Conservation (phyloP, 2,329 filamentous ascomycete genomes). For the Botrytis hyacinthi region DNA sequence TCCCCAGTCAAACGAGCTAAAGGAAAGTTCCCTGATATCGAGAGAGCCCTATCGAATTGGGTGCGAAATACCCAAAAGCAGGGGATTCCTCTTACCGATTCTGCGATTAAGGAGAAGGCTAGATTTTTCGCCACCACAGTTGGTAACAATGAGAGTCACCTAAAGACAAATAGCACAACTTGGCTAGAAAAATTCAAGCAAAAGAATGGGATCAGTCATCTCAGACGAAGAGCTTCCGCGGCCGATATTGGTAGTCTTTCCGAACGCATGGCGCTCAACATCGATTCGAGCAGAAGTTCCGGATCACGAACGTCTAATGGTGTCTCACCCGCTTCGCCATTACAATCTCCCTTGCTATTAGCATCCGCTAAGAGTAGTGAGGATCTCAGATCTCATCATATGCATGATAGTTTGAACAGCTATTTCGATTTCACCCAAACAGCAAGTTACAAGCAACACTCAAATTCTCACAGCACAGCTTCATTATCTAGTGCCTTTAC, state of each 20-base stretch:
- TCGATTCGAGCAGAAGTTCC: conserved; percentile 53
- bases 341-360: conserved; percentile 66
- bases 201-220: conserved; percentile 51
- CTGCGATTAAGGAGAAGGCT: conserved; percentile 82
- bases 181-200: conserved; percentile 97
- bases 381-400: conserved; percentile 50
- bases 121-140: conserved; percentile 74
- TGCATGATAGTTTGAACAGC: conserved; percentile 52
- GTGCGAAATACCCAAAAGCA: conserved; percentile 76
- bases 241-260: conserved; percentile 59
- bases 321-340: conserved; percentile 72
- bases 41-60: conserved; percentile 86
- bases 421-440: conserved; percentile 60
- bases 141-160: conserved; percentile 66
- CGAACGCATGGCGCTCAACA: conserved; percentile 59
- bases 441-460: conserved; percentile 53
- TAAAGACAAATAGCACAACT: conserved; percentile 67
- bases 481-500: conserved; percentile 68
- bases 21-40: conserved; percentile 85
- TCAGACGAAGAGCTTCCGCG: conserved; percentile 59
- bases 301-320: conserved; percentile 61
- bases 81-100: conserved; percentile 71
- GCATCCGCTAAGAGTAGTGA: conserved; percentile 67
- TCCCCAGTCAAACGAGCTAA: conserved; percentile 82
- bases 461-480: conserved; percentile 64